Base-by-base conservation (phyloP, 2,329 filamentous ascomycete genomes). In the Colletotrichum filicis region DNA sequence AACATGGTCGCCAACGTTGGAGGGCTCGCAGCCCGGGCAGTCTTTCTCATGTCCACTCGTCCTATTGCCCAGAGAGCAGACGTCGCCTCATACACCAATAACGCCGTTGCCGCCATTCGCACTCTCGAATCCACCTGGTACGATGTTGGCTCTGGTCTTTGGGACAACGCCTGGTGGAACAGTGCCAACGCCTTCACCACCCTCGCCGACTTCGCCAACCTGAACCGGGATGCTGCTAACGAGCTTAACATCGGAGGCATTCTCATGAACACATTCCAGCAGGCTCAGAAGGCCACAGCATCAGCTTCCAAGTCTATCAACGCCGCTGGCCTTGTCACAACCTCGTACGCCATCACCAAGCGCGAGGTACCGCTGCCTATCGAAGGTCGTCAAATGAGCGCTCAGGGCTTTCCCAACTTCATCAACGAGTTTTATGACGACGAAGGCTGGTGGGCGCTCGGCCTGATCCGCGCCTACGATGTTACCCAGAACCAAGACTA, bases 111-210 rank as follows among this genome's bases (percentile, higher is more conserved):
- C 19, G 81, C 82, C 6, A 82, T 84, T 53, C 75, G 82, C 46
- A 79, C 85, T 6, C 84, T 93, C 1, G 90, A 93, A 76, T 73
- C 76, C 3, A 75, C 80, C 19, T 94, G 89, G 88, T 94, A 94
- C 79, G 87, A 92, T 77, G 70, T 81, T 3, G 77, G 79, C 5
- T 90, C 86, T 1, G 92, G 93, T 4, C 83, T 93, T 14, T 94
- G 91, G 91, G 82, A 89, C 67, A 87, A 87, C 0, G 86, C 88
- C 8, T 95, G 93, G 93, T 95, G 93, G 93, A 93, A 94, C 78
- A 88, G 88, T 66, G 93, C 89, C 57, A 94, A 94, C 78, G 87
- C 87, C 70, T 83, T 94, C 72, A 93, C 91, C 0, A 87, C 86
- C 3, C 80, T 94, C 22, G 88, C 87, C 64, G 90, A 94, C 78